phyloP scores from a whole-genome alignment of 805 yeast genomes.

The Spathaspora girioi region DNA sequence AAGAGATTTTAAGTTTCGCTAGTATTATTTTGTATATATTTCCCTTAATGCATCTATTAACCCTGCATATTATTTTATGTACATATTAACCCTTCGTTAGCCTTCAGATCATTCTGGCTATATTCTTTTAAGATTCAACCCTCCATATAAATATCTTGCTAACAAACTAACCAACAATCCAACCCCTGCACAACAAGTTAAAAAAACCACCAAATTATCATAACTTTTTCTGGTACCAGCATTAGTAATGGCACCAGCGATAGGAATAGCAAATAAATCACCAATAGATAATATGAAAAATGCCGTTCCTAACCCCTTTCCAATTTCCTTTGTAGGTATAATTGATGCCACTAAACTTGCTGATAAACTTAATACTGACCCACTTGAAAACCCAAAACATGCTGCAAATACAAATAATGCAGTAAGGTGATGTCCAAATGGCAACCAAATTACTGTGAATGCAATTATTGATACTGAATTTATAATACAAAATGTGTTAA shows the following conservation, averaged over 20 bases:
- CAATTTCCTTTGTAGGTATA: conserved; percentile 21
- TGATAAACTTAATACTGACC: conserved; percentile 20
- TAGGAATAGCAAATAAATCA: conserved; percentile 25
- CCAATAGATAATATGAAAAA: conserved; percentile 24
- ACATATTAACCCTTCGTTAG: not conserved
- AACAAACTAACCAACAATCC: conserved; percentile 19
- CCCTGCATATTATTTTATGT: not conserved
- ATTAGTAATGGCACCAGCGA: conserved; percentile 24
- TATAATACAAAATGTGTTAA: conserved; percentile 19
- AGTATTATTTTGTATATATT: too few relatives aligned
- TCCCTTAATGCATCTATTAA: too few relatives aligned
- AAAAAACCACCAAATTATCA: conserved; percentile 22
- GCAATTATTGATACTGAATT: conserved; percentile 14
- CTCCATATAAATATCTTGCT: conserved; percentile 20
- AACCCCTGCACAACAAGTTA: conserved; percentile 15
- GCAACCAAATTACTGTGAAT: conserved; percentile 22
- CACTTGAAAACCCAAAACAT: conserved; percentile 25
- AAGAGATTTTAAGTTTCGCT: too few relatives aligned
- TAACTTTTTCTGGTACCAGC: conserved; percentile 8
- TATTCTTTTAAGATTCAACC: conserved; percentile 11
- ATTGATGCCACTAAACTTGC: conserved; percentile 26
- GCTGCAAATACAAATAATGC: conserved; percentile 24
- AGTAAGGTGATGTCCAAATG: conserved; percentile 19
- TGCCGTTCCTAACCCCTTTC: conserved; percentile 24
- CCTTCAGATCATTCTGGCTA: not conserved